phyloP scores from a whole-genome alignment of 257 asterid genomes.

The Solanum bukasovii region DNA sequence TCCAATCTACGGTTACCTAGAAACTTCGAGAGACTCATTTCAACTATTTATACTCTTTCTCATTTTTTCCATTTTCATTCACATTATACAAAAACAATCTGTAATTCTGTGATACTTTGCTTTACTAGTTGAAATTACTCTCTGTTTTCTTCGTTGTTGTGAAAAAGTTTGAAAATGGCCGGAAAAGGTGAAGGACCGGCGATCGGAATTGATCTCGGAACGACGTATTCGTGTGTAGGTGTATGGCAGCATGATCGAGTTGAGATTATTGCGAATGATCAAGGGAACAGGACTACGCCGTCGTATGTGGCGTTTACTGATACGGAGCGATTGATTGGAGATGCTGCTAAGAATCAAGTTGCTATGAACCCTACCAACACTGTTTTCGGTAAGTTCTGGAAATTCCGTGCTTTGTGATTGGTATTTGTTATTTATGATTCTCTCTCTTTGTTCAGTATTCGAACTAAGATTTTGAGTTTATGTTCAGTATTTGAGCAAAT shows the following conservation, averaged over 20 bases:
- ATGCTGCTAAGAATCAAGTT: constrained; percentile 38
- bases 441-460: neutral
- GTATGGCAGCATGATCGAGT: constrained; percentile 32
- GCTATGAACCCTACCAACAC: constrained; percentile 34
- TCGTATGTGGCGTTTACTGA: constrained; percentile 34
- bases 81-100: neutral
- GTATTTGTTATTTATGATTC: neutral
- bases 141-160: neutral
- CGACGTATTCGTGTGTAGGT: constrained; percentile 28
- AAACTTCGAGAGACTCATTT: constrained; percentile 7
- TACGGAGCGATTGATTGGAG: constrained; percentile 31
- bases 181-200: constrained; percentile 32
- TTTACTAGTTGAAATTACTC: neutral
- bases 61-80: neutral
- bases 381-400: constrained; percentile 22
- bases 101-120: neutral
- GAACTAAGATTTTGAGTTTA: neutral
- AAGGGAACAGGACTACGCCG: constrained; percentile 32
- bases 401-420: neutral
- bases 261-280: constrained; percentile 29
- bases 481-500: neutral
- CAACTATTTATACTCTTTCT: neutral
- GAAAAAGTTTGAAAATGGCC: neutral
- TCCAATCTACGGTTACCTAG: constrained; percentile 10
- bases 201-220: constrained; percentile 28